A percentile compares a stretch with the other conserved stretches of the same genome.
These are phyloP conservation scores for Aspergillus sojae DNA, from an alignment of 2,329 filamentous ascomycete species.

Conservation along the genomic window DNA sequence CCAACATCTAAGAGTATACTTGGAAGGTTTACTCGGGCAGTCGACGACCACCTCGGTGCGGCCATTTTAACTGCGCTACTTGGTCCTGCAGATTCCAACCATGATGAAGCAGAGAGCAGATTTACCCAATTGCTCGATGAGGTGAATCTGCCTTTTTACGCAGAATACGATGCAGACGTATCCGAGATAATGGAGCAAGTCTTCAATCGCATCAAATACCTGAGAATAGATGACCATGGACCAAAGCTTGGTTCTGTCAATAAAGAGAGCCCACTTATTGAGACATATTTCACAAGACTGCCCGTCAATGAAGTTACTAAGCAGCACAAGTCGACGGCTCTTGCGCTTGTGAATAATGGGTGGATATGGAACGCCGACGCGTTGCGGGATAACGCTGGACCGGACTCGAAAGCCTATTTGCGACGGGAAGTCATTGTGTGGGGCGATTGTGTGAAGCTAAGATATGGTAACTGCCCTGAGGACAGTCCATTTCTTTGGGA, in stretches of 20 bases:
- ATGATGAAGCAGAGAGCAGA: slow-evolving; percentile 52
- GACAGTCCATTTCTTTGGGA: slow-evolving; percentile 96
- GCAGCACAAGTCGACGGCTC: slow-evolving; percentile 72
- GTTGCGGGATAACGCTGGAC: slow-evolving; percentile 88
- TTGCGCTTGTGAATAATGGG: slow-evolving; percentile 90
- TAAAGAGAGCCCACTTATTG: slow-evolving; percentile 77
- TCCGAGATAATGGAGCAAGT: slow-evolving; percentile 85
- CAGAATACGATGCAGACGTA: slow-evolving; percentile 85
- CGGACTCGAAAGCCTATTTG: slow-evolving; percentile 89
- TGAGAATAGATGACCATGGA: slow-evolving; percentile 87
- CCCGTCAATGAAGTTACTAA: slow-evolving; percentile 76
- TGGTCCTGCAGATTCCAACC: slow-evolving; percentile 58
- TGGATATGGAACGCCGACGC: slow-evolving; percentile 99
- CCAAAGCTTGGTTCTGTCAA: slow-evolving; percentile 83
- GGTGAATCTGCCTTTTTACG: slow-evolving; percentile 84
- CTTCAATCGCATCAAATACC: slow-evolving; percentile 93
- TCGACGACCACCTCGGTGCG: slow-evolving; percentile 72
- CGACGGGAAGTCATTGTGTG: slow-evolving; percentile 94
- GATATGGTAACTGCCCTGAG: slow-evolving; percentile 77
- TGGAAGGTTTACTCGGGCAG: slow-evolving; percentile 72
- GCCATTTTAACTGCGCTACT: slow-evolving; percentile 68
- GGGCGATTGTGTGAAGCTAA: slow-evolving; percentile 97
- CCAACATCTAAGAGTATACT: slow-evolving; percentile 73
- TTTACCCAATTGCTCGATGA: slow-evolving; percentile 72
- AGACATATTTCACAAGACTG: slow-evolving; percentile 91